Percentiles rank a stretch among this genome's conserved stretches.
These are phyloP conservation scores for Chloropicon primus DNA, from an alignment of 139 green algal species.

Conservation along the genomic window DNA sequence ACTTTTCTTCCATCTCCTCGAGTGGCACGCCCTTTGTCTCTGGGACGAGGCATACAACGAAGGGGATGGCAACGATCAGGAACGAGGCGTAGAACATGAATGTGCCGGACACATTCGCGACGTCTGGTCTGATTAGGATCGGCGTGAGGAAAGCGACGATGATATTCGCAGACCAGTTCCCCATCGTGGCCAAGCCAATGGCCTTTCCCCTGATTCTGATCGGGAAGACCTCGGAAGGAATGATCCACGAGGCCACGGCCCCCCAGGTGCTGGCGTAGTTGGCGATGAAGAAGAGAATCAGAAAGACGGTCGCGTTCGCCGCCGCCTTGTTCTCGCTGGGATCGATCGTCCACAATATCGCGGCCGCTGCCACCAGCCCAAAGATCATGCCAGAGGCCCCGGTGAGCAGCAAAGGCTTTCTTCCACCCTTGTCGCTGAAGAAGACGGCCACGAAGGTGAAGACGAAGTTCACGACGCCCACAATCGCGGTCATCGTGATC, in stretches of 20 bases:
- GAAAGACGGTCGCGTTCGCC: not conserved
- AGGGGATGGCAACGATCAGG: not conserved
- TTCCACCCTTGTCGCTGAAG: not conserved
- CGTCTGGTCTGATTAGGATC: not conserved
- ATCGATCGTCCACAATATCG: not conserved
- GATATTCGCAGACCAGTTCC: not conserved
- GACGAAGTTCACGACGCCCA: not conserved
- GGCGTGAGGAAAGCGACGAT: not conserved
- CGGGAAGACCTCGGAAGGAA: not conserved
- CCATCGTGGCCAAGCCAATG: not conserved
- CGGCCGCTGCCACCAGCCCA: not conserved
- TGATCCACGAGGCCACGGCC: not conserved
- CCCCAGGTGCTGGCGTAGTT: not conserved
- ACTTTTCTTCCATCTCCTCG: not conserved
- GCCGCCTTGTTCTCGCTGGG: not conserved
- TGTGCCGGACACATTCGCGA: not conserved
- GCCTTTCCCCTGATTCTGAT: not conserved
- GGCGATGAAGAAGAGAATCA: not conserved
- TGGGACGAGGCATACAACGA: not conserved
- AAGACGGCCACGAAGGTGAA: not conserved
- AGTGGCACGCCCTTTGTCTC: not conserved
- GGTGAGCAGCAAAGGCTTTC: not conserved
- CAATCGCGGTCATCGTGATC: not conserved
- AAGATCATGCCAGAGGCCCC: not conserved
- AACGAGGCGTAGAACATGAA: not conserved